Percentiles rank a stretch among this genome's conserved stretches.
Conservation (phyloP, 2,329 filamentous ascomycete genomes). For the Stagonosporopsis chrysanthemi region DNA sequence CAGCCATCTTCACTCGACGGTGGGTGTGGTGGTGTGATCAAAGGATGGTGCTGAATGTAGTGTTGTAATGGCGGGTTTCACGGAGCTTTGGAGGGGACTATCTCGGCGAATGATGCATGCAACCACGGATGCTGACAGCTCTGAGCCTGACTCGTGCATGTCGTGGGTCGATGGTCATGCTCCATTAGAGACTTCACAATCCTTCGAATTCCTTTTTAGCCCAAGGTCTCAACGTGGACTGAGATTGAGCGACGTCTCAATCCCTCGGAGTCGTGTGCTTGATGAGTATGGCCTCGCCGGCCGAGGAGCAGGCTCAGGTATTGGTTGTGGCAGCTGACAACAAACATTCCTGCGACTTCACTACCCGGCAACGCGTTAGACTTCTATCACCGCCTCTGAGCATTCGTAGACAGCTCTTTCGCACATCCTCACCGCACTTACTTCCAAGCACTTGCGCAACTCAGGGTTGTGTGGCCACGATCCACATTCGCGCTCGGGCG, state of each 20-base stretch:
- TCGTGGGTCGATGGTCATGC: not conserved
- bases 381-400: not conserved
- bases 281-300: not conserved
- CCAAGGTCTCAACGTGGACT: not conserved
- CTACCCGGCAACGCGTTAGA: not conserved
- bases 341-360: constrained; percentile 6
- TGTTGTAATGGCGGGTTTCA: constrained; percentile 17
- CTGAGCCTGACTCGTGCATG: constrained; percentile 6
- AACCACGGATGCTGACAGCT: constrained; percentile 15
- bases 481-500: constrained; percentile 10
- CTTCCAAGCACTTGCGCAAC: constrained; percentile 7
- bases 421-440: constrained; percentile 4
- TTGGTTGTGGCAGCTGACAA: constrained; percentile 7
- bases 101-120: constrained; percentile 13
- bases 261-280: not conserved
- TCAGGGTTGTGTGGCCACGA: constrained; percentile 9
- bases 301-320: not conserved
- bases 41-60: constrained; percentile 12
- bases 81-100: constrained; percentile 8
- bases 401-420: constrained; percentile 1
- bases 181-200: not conserved
- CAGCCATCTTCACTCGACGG: constrained; percentile 7
- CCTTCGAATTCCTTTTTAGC: constrained; percentile 1
- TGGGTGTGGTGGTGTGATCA: constrained; percentile 14
- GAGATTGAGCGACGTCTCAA: not conserved